Evolutionary conservation across 2,329 filamentous ascomycete species (phyloP), one percentile per base, ranked within the genome.

Genomic region (Stachybotrys echinatus): DNA sequence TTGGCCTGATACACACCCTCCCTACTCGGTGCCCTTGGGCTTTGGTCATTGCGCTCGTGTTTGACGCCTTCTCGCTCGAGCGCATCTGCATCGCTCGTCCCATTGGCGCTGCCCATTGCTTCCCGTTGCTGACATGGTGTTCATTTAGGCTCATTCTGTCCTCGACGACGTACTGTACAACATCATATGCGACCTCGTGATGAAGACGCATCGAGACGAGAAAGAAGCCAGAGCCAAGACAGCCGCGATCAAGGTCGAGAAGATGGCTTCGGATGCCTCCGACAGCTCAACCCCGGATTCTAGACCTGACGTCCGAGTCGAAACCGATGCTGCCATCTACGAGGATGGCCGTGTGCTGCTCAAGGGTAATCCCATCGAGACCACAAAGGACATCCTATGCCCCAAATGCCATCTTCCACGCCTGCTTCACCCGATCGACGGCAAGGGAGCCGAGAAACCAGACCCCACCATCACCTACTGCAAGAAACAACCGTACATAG

Each of bases 81-180:
- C 10, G 27, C 5, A 34, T 14, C 5, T 34, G 27, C 27, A 14
- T 34, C 27, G 14, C 27, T 34, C 14, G 27, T 14, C n/a, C 14
- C 5, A 14, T 8, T 34, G 27, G 38, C 38, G 17, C 38, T 40
- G 38, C 18, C 38, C 17, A 10, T 40, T 3, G 38, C n/a, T 40
- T n/a, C n/a, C 10, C 38, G 38, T 18, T 46, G 27, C 44, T 46
- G 18, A 46, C 21, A 14, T 6, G 19, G 19, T 23, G 14, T 37
- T 37, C 22, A 31, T 45, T 39, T 46, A 85, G 83, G 74, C 83
- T 55, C 77, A 83, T 63, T 72, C 79, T 20, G 80, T 92, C 52
- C 77, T 92, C 61, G 85, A 91, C 61, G 87, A 92, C 62, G 70
- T 86, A 50, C 73, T 92, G 54, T 84, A 87, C 72, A 91, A 89